Percentiles rank a stretch among this genome's conserved stretches.
These are phyloP conservation scores for Rhizopogon salebrosus DNA, from an alignment of 768 basidiomycete genomes.

Conservation along the genomic window DNA sequence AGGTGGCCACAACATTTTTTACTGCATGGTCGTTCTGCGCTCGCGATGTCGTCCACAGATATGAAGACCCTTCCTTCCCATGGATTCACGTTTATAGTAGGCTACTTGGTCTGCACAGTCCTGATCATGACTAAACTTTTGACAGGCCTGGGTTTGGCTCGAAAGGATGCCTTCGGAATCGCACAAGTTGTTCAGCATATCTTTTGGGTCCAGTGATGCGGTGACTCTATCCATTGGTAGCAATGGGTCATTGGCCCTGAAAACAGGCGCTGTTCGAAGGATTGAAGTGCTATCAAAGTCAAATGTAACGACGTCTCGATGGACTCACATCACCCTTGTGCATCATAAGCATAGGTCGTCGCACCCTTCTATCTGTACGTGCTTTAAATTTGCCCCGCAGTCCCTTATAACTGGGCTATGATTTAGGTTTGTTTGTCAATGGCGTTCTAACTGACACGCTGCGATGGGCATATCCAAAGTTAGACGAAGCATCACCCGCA, in stretches of 20 bases:
- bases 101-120: neutral
- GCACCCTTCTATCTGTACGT: constrained; percentile 58
- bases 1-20: constrained; percentile 80
- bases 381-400: neutral
- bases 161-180: constrained; percentile 34
- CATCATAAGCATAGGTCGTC: constrained; percentile 54
- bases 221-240: constrained; percentile 44
- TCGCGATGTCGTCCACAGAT: constrained; percentile 45
- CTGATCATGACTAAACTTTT: neutral
- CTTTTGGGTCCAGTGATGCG: constrained; percentile 24
- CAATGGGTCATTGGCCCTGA: constrained; percentile 54
- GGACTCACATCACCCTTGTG: constrained; percentile 70
- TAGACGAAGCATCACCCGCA: constrained; percentile 30
- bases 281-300: constrained; percentile 40
- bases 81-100: constrained; percentile 74
- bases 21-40: constrained; percentile 49
- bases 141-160: constrained; percentile 45
- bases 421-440: constrained; percentile 67
- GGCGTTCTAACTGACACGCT: constrained; percentile 61
- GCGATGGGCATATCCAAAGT: constrained; percentile 59
- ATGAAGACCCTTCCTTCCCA: constrained; percentile 47
- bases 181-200: constrained; percentile 33
- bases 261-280: constrained; percentile 33
- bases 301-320: constrained; percentile 48
- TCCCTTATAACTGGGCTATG: constrained; percentile 3